Evolutionary conservation across 192 early-diverging fungal species (phyloP).

Genomic region (Backusella parvicylindrica): DNA sequence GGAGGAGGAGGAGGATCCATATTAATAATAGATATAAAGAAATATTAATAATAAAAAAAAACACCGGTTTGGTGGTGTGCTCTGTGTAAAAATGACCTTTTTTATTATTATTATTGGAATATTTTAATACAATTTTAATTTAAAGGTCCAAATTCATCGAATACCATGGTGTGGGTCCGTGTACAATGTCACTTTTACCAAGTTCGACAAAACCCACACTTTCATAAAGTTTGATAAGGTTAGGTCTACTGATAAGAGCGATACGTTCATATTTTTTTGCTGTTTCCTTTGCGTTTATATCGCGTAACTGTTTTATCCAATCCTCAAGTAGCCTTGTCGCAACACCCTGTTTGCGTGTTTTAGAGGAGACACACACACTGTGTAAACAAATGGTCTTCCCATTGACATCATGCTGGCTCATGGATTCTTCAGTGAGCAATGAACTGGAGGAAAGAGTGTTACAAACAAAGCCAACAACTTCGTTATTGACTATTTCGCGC

Average conservation of each 20-base stretch:
- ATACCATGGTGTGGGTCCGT: constrained; percentile 56
- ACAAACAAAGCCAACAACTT: constrained; percentile 58
- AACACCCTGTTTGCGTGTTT: constrained; percentile 52
- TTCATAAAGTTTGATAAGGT: constrained; percentile 56
- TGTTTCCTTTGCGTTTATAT: not conserved
- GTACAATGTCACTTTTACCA: constrained; percentile 56
- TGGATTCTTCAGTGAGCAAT: constrained; percentile 60
- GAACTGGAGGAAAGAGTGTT: constrained; percentile 44
- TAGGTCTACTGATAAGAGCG: constrained; percentile 53
- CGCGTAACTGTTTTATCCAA: constrained; percentile 46
- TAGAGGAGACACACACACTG: constrained; percentile 55
- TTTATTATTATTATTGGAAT: not conserved
- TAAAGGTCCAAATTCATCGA: constrained; percentile 33
- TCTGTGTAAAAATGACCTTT: not conserved
- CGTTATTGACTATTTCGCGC: not conserved
- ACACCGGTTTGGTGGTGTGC: no score
- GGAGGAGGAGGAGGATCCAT: not conserved
- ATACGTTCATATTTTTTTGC: constrained; percentile 38
- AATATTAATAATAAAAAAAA: no score
- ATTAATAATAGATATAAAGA: not conserved
- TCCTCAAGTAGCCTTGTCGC: constrained; percentile 45
- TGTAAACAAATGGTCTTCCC: constrained; percentile 67
- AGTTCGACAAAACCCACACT: constrained; percentile 56
- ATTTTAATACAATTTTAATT: not conserved
- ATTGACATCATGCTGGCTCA: constrained; percentile 55